Conservation (phyloP, 345 rosid species). For the Jatropha curcas region DNA sequence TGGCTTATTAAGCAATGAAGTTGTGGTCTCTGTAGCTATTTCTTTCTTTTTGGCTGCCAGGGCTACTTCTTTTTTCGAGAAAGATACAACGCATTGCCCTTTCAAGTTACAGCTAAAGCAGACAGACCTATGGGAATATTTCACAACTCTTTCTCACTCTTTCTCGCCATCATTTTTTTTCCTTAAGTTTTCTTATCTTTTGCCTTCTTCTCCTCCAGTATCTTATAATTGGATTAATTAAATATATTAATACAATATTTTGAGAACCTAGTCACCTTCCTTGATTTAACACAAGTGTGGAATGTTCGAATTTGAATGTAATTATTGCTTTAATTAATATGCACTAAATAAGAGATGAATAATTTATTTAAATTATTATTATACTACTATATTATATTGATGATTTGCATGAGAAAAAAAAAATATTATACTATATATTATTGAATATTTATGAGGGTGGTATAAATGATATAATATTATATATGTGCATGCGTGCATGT, state of each 20-base stretch:
- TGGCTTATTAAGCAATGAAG: slow-evolving; percentile 1
- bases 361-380: too few relatives aligned
- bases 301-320: too few relatives aligned
- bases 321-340: too few relatives aligned
- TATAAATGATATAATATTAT: background rate
- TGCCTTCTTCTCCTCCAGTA: slow-evolving; percentile 1
- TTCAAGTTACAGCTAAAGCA: background rate
- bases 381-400: too few relatives aligned
- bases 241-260: background rate
- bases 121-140: background rate
- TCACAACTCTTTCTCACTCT: background rate
- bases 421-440: too few relatives aligned
- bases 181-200: background rate
- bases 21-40: background rate
- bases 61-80: slow-evolving; percentile 14
- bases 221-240: background rate
- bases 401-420: too few relatives aligned
- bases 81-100: slow-evolving; percentile 7
- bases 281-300: too few relatives aligned
- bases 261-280: too few relatives aligned
- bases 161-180: background rate
- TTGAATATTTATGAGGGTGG: background rate
- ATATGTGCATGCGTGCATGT: background rate
- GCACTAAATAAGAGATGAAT: too few relatives aligned
- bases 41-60: background rate